Percentiles rank a stretch among this genome's conserved stretches.
Conservation (phyloP, 495 filamentous ascomycete genomes). For the Annulohypoxylon bovei region DNA sequence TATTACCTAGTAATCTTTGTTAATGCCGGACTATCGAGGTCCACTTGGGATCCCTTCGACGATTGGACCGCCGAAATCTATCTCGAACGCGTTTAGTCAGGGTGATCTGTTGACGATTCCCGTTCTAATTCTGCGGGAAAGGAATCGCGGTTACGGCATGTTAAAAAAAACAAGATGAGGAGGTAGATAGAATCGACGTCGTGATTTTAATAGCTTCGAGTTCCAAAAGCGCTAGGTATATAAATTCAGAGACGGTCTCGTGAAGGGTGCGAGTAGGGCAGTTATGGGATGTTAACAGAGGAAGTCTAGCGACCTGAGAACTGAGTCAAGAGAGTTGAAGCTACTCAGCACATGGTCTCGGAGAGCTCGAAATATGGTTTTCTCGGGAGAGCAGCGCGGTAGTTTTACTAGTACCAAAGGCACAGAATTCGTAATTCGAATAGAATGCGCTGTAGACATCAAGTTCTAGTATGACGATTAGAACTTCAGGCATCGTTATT, state of each 20-base stretch:
- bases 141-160: background rate
- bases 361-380: background rate
- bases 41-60: background rate
- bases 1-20: constrained; percentile 8
- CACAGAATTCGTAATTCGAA: background rate
- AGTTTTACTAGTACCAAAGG: background rate
- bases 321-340: constrained; percentile 30
- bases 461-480: background rate
- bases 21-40: background rate
- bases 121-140: background rate
- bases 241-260: background rate
- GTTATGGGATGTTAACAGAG: background rate
- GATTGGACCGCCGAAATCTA: constrained; percentile 1
- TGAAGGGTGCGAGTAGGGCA: background rate
- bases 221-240: background rate
- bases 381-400: background rate
- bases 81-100: constrained; percentile 2
- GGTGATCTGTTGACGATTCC: constrained; percentile 9
- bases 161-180: background rate
- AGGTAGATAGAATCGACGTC: background rate
- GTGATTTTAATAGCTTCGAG: background rate
- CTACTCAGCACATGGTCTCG: constrained; percentile 6
- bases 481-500: background rate
- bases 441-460: background rate
- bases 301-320: background rate